A percentile compares a stretch with the other conserved stretches of the same genome.
Evolutionary conservation across 441 rosid species (phyloP).

Genomic region (Kokia cookei): DNA sequence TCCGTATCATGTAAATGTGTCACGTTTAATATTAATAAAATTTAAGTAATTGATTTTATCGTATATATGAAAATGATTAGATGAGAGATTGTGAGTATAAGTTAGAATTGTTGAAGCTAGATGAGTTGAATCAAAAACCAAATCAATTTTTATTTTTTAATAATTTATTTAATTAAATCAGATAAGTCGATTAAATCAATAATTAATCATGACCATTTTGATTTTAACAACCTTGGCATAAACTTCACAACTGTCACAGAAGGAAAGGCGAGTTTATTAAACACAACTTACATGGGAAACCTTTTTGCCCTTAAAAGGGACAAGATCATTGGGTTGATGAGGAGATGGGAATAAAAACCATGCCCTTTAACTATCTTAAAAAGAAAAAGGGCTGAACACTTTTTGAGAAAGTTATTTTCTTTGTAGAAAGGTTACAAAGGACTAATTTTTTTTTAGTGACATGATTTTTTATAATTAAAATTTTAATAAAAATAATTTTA

Average conservation of each 20-base stretch:
- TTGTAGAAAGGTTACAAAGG: not conserved
- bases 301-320: not conserved
- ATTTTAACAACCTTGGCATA: too few species aligned
- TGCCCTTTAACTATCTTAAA: too few species aligned
- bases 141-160: too few species aligned
- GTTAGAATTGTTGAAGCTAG: too few species aligned
- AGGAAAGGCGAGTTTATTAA: too few species aligned
- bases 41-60: not conserved
- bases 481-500: too few species aligned
- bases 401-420: not conserved
- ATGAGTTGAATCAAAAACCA: too few species aligned
- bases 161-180: too few species aligned
- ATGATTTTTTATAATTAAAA: not conserved
- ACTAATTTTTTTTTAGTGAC: not conserved
- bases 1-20: not conserved
- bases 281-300: too few species aligned
- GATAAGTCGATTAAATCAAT: fast-evolving
- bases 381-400: not conserved
- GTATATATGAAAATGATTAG: not conserved
- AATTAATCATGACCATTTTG: fast-evolving
- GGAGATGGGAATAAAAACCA: not conserved
- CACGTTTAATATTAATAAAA: too few species aligned
- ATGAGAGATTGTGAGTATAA: not conserved
- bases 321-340: not conserved
- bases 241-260: too few species aligned